Percentiles rank a stretch among this genome's conserved stretches.
These are phyloP conservation scores for Fusarium circinatum DNA, from an alignment of 2,329 filamentous ascomycete genomes.

Conservation along the genomic window DNA sequence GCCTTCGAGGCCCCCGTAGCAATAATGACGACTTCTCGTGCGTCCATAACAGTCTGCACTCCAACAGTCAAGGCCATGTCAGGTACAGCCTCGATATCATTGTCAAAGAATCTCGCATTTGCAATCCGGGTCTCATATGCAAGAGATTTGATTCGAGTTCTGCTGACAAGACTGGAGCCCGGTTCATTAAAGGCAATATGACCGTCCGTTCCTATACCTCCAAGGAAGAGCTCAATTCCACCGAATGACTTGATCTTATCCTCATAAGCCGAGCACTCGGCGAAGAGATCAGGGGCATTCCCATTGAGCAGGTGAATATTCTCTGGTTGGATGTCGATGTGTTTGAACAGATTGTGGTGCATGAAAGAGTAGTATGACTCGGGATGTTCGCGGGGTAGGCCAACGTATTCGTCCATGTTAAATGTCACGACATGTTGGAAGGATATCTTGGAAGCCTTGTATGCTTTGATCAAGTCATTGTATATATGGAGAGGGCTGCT, in stretches of 20 bases:
- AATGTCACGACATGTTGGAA: slow-evolving; percentile 14
- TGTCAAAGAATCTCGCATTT: slow-evolving; percentile 4
- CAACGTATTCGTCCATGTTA: slow-evolving; percentile 17
- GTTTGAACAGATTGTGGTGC: slow-evolving; percentile 6
- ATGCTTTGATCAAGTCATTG: not conserved
- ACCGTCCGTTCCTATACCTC: slow-evolving; percentile 4
- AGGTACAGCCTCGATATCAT: not conserved
- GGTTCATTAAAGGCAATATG: slow-evolving; percentile 13
- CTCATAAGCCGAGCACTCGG: not conserved
- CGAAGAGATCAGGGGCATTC: not conserved
- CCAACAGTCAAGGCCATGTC: slow-evolving; percentile 15
- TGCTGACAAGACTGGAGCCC: slow-evolving; percentile 2
- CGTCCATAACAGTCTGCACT: slow-evolving; percentile 13
- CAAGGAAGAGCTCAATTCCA: slow-evolving; percentile 1
- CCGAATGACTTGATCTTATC: slow-evolving; percentile 11
- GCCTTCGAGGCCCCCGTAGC: not conserved
- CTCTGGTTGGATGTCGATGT: not conserved
- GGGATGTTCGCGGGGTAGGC: slow-evolving; percentile 1
- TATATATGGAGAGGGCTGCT: slow-evolving; percentile 10
- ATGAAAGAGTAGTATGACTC: slow-evolving; percentile 10
- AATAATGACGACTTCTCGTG: slow-evolving; percentile 17
- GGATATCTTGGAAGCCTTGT: slow-evolving; percentile 1
- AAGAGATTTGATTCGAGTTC: slow-evolving; percentile 11
- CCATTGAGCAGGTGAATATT: slow-evolving; percentile 1
- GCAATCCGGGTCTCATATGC: slow-evolving; percentile 10